Base-by-base conservation (phyloP, 768 basidiomycete species). In the Hebeloma cylindrosporum region DNA sequence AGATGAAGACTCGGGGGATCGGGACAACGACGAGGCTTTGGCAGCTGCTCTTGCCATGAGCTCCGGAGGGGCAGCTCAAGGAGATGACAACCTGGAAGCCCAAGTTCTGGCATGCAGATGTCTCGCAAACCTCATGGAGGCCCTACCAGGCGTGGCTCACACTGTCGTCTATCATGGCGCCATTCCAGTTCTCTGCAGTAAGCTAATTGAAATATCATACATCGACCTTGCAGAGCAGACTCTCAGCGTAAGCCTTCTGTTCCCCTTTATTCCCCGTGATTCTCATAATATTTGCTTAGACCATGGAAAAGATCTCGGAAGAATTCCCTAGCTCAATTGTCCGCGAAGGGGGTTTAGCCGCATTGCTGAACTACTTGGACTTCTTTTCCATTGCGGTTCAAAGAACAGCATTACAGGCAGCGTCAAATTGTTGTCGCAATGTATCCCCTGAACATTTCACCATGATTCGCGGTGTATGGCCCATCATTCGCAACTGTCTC, bases 211-310 rank as follows among this genome's bases (percentile, higher is more conserved):
- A 68, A 99, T 99, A 46, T 90, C 91, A 17, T 96, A 94, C 61
- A 98, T 99, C 54, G 96, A 99, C 66, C 75, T 99, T 34, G 96
- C 96, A 9, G 96, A 98, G 63, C 96, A 99, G 69, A 97, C 95
- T 7, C 70, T 99, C 53, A 94, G 91, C 60, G 95, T 97, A 72
- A 72, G 93, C 40, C 17, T 14, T 9, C 26, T 42, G 53, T 56
- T 26, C 37, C 36, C 45, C 38, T 39, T 22, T 45, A 37, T 54
- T 48, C 50, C 58, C 41, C 37, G 46, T 47, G 47, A 52, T 52
- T 13, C 34, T 54, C 50, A 44, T 45, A 39, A 45, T 50, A 9
- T n/a, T 30, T 18, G 33, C 52, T 20, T 49, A 97, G 95, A 99
- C 95, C 0, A 73, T 96, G 72, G 92, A 97, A 71, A 99, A 99